Evolutionary conservation across 805 yeast species (phyloP).

Genomic region (Yamadazyma philogaea): DNA sequence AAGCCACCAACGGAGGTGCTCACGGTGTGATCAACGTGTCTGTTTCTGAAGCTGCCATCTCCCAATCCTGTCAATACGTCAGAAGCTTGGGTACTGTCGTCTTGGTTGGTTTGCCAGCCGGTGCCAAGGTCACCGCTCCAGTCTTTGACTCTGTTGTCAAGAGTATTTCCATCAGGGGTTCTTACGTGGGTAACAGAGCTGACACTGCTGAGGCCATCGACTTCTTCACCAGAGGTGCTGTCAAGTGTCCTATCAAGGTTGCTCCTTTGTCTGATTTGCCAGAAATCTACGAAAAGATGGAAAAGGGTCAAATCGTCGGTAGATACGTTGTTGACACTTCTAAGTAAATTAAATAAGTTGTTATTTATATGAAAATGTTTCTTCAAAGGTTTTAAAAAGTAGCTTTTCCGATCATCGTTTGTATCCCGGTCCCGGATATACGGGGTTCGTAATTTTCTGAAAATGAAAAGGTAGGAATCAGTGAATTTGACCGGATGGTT

Average conservation of each 20-base stretch:
- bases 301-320: constrained; percentile 41
- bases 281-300: constrained; percentile 38
- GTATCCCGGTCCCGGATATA: no score
- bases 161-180: constrained; percentile 38
- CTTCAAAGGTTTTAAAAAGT: no score
- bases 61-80: constrained; percentile 43
- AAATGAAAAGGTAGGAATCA: no score
- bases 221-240: constrained; percentile 42
- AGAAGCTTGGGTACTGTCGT: constrained; percentile 43
- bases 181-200: constrained; percentile 47
- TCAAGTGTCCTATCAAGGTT: constrained; percentile 41
- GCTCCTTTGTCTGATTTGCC: constrained; percentile 42
- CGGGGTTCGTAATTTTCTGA: no score
- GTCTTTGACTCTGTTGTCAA: constrained; percentile 41
- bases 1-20: constrained; percentile 59
- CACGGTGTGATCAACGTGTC: constrained; percentile 50
- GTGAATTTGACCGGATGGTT: no score
- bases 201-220: constrained; percentile 45
- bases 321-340: constrained; percentile 45
- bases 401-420: no score
- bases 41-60: constrained; percentile 49
- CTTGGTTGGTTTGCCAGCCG: constrained; percentile 46
- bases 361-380: background rate
- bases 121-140: constrained; percentile 38
- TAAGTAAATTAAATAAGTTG: constrained; percentile 25